Conservation (phyloP, 345 rosid species). For the Hibiscus trionum region DNA sequence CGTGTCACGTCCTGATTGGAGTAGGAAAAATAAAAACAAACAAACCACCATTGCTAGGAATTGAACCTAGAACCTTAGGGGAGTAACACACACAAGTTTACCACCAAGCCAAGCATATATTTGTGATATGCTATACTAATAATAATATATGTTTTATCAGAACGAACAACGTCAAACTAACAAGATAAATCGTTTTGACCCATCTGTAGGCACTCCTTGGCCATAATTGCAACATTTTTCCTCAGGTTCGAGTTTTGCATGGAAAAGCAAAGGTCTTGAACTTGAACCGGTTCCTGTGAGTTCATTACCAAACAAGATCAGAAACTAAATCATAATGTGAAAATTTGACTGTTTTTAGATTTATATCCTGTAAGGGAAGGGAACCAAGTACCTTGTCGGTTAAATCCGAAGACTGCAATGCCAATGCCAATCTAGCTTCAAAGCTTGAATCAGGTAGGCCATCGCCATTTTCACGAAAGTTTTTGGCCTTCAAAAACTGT, state of each 20-base stretch:
- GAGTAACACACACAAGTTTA: too few relatives aligned
- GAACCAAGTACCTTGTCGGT: background rate
- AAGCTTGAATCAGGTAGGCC: conserved; percentile 45
- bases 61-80: too few relatives aligned
- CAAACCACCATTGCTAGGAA: too few relatives aligned
- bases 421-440: conserved; percentile 50
- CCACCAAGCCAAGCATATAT: too few relatives aligned
- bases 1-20: too few relatives aligned
- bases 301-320: background rate
- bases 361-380: too few relatives aligned
- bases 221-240: conserved; percentile 26
- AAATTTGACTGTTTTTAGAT: too few relatives aligned
- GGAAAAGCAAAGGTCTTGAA: background rate
- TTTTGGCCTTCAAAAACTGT: conserved; percentile 33
- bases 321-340: background rate
- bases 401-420: conserved; percentile 57
- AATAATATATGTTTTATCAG: too few relatives aligned
- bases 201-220: conserved; percentile 34
- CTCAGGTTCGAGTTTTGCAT: conserved; percentile 1
- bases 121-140: too few relatives aligned
- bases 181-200: conserved; percentile 33
- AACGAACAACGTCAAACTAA: too few relatives aligned
- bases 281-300: background rate
- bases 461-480: conserved; percentile 15
- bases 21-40: too few relatives aligned